phyloP scores from a whole-genome alignment of 805 yeast genomes.

The Starmerella apis region DNA sequence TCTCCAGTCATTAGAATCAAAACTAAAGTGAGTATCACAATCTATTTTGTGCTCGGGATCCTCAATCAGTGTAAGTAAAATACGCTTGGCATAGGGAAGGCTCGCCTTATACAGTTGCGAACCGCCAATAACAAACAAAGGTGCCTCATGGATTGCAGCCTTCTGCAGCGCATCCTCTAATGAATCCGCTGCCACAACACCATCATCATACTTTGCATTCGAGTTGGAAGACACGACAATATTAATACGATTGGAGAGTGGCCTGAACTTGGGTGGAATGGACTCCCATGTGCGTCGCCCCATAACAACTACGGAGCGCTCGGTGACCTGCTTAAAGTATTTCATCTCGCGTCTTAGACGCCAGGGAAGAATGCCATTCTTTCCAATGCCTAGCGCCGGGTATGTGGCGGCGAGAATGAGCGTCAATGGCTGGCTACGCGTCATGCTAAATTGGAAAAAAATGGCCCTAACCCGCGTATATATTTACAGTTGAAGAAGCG shows the following conservation, averaged over 20 bases:
- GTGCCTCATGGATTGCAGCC: slow-evolving; percentile 9
- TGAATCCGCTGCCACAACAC: slow-evolving; percentile 35
- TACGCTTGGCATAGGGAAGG: slow-evolving; percentile 40
- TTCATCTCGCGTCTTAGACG: slow-evolving; percentile 70
- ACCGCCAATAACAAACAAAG: slow-evolving; percentile 74
- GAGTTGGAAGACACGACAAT: slow-evolving; percentile 54
- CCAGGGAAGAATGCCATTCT: slow-evolving; percentile 80
- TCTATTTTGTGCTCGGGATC: slow-evolving; percentile 32
- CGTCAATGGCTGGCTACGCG: slow-evolving; percentile 32
- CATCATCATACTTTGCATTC: slow-evolving; percentile 20
- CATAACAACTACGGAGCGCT: slow-evolving; percentile 59
- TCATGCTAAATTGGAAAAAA: background rate
- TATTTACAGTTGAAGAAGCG: too few relatives aligned
- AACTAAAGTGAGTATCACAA: slow-evolving; percentile 62
- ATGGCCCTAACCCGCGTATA: slow-evolving; percentile 2
- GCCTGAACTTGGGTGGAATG: slow-evolving; percentile 74
- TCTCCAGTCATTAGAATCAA: slow-evolving; percentile 24
- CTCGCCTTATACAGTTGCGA: slow-evolving; percentile 68
- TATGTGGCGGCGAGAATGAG: slow-evolving; percentile 77
- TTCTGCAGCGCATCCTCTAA: slow-evolving; percentile 37
- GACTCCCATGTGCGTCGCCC: slow-evolving; percentile 95
- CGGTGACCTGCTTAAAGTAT: slow-evolving; percentile 68
- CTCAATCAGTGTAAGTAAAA: slow-evolving; percentile 63
- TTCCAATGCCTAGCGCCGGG: slow-evolving; percentile 78
- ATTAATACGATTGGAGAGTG: slow-evolving; percentile 65